Base-by-base conservation (phyloP, 192 early-diverging fungal genomes). In the Coemansia guatemalensis region DNA sequence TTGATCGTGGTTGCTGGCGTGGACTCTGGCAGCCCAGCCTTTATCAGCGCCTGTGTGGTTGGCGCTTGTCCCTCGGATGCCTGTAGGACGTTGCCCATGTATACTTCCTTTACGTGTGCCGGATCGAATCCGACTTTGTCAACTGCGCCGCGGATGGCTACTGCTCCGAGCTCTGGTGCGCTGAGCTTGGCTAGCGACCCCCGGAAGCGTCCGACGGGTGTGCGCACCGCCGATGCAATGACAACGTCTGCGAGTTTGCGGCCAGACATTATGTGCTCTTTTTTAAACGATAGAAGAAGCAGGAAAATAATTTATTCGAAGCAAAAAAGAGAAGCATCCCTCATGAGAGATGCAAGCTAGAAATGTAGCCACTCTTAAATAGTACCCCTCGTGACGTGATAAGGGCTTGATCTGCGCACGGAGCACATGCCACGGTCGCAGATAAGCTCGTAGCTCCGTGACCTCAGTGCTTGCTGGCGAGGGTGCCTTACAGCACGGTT, bases 1-100 rank as follows among this genome's bases (percentile, higher is more conserved):
- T 99, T 99, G 82, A 99, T 89, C 56, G 96, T 96, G 4, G 95
- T 95, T 18, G 94, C 93, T 56, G 96, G 94, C 25, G 93, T 95
- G 17, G 88, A 83, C 44, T 86, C 69, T 27, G 84, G 65, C 32
- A 91, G 81, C 12, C 90, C 90, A 21, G 96, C 95, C 58, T 79
- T 84, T 21, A 98, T 70, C 32, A 88, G 85, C 53, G 90, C 96
- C 79, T 97, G 96, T 22, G 95, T 88, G 7, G 96, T 92, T 29
- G 96, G 95, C 12, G 95, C 86, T 80, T 98, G 95, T 56, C 96
- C 95, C 22, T 92, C 64, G 63, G 82, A 87, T 18, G 93, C 92
- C 65, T 92, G 92, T 18, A 99, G 76, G 17, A 99, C 96, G 59
- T 97, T 96, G 51, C 96, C 95, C 85, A 97, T 92, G 81, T 92